Base-by-base conservation (phyloP, 352 stramenopile genomes). In the Globisporangium megalacanthum region DNA sequence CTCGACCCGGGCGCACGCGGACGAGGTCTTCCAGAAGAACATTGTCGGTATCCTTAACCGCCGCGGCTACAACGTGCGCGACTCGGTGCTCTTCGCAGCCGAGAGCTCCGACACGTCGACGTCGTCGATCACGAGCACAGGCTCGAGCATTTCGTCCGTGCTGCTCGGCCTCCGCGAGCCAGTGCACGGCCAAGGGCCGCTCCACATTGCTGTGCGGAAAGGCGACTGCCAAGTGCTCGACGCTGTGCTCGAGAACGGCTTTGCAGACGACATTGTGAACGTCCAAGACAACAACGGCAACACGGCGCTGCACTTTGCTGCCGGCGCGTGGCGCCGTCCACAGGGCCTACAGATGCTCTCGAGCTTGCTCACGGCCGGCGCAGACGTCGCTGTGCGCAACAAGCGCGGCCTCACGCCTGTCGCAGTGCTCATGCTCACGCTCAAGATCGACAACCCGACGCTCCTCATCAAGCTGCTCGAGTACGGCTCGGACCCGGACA, bases 41-140 rank as follows among this genome's bases (percentile, higher is more conserved):
- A 72, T 93, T 39, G 58, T 91, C 15, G 78, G 75, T 20, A 73
- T 93, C 41, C 70, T 93, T 42, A 93, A 93, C 64, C 89, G 88
- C 55, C 79, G 83, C 54, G 83, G 83, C 57, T 93, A 93, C 66
- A 93, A 93, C 58, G 71, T 93, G 53, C 73, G 77, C 45, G 82
- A 89, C 55, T 79, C 76, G 46, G 71, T 76, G 31, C 58, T 63
- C 52, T 48, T 48, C 15, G 42, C 17, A 8, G 58, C 72, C 5
- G 79, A 89, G 60, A 77, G 66, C 52, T 87, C 75, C 20, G 79
- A 79, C 55, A 62, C 73, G 58, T 88, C 76, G 31, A 86, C 72
- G 8, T 61, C 50, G 35, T 89, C 77, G 47, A 73, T 88, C 35
- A 83, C 83, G 11, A 89, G 77, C 60, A 77, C 65, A 6, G 68